A percentile compares a stretch with the other conserved stretches of the same genome.
phyloP scores from a whole-genome alignment of 75 land plant genomes.

The Sequoiadendron giganteum region DNA sequence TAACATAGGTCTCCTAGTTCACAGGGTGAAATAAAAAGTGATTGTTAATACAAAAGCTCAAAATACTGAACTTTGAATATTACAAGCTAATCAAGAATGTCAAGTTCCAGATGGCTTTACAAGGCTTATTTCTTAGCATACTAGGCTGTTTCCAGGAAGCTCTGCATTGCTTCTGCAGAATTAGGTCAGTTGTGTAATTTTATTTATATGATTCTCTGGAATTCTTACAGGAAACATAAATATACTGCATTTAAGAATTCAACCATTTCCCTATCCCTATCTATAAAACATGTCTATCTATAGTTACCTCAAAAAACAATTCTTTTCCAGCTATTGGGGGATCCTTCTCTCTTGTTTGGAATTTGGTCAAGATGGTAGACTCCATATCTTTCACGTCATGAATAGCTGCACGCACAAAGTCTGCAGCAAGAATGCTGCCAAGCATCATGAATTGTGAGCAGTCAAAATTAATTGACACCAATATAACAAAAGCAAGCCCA shows the following conservation, averaged over 20 bases:
- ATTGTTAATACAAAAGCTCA: background rate
- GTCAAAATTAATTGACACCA: background rate
- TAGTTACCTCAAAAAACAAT: conserved; percentile 16
- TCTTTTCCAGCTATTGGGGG: conserved; percentile 34
- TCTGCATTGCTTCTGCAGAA: background rate
- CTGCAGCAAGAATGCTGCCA: conserved; percentile 99
- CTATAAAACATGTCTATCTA: background rate
- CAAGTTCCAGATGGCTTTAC: background rate
- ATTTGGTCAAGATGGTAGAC: conserved; percentile 41
- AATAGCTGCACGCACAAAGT: conserved; percentile 80
- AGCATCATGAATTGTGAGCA: conserved; percentile 6
- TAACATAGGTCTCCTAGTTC: background rate
- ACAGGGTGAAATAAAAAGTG: background rate
- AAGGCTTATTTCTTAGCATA: background rate
- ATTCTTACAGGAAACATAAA: background rate
- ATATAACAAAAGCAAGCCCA: background rate
- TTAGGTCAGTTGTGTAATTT: background rate
- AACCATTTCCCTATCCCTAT: background rate
- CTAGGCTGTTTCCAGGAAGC: background rate
- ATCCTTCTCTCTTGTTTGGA: conserved; percentile 40
- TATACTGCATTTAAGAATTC: background rate
- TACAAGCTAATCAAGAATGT: background rate
- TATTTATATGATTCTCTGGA: background rate
- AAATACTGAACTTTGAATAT: background rate
- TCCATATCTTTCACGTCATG: conserved; percentile 66